Base-by-base conservation (phyloP, 2,329 filamentous ascomycete species). In the Dactylellina drechsleri region DNA sequence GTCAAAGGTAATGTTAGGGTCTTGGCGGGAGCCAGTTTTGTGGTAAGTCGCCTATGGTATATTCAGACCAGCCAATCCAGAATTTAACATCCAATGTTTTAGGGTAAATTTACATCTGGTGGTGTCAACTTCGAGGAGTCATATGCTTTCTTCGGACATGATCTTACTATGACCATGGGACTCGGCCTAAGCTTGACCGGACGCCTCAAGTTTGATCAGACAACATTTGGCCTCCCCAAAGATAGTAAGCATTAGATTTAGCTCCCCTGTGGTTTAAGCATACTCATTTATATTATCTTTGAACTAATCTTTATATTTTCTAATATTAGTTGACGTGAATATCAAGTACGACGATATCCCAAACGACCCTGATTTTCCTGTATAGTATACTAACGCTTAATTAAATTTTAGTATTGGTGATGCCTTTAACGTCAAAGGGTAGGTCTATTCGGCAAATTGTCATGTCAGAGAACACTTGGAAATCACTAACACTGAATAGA, bases 371-470 rank as follows among this genome's bases (percentile, higher is more conserved):
- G 20, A 28, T 26, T 28, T 15, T 47, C 13, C 15, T 31, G n/a
- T 54, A 67, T 67, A 40, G 31, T 16, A 67, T 60, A 60, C 56
- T 67, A 20, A 67, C 54, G 41, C 36, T 4, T 60, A 43, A 20
- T 15, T 45, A 54, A 67, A 67, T 47, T 18, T 47, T 67, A 67
- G 65, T 16, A 60, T 67, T 47, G 65, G 65, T 36, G 65, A 67
- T 60, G 65, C 65, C 15, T 67, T 67, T 54, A 67, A 67, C 45
- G 65, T 67, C 65, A 67, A 67, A 67, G 65, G 65, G 65, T 67
- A 60, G 65, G 65, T 54, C 7, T 47, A 31, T 13, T 20, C 41
- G 16, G 36, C 23, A 15, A 36, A 16, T 16, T 31, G 53, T 53
- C 23, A 12, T 60, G 6, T 45, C 31, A 53, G 26, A 36, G 28